phyloP scores from a whole-genome alignment of 305 asterid species.

The Rubia tinctorum region DNA sequence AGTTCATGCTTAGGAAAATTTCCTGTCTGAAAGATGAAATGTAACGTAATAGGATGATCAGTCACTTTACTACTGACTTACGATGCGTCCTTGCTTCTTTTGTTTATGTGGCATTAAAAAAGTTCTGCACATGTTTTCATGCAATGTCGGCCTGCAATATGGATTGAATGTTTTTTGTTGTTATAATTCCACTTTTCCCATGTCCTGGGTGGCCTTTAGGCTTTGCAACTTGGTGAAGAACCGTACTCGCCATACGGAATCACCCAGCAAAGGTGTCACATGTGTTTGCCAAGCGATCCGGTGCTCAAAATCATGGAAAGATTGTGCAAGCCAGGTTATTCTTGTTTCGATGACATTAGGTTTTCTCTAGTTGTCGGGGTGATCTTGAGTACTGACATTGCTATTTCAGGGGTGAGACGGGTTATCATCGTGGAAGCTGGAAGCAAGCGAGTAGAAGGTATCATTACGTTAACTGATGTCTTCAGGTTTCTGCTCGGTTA shows the following conservation, averaged over 20 bases:
- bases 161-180: neutral
- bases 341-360: neutral
- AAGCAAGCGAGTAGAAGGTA: slow-evolving; percentile 85
- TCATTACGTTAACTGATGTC: slow-evolving; percentile 61
- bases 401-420: slow-evolving; percentile 66
- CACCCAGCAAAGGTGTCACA: slow-evolving; percentile 70
- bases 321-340: slow-evolving; percentile 79
- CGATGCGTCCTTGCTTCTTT: neutral
- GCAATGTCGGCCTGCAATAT: neutral
- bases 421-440: slow-evolving; percentile 80
- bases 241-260: slow-evolving; percentile 49
- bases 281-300: slow-evolving; percentile 88
- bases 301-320: slow-evolving; percentile 65
- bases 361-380: neutral
- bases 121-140: neutral
- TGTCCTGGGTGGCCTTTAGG: slow-evolving; percentile 18
- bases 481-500: slow-evolving; percentile 68
- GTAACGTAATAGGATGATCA: neutral
- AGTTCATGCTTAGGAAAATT: neutral
- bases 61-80: neutral
- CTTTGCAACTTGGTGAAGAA: slow-evolving; percentile 67
- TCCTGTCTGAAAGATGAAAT: neutral
- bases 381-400: neutral
- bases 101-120: neutral
- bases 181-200: slow-evolving; percentile 13